A percentile compares a stretch with the other conserved stretches of the same genome.
Conservation (phyloP, 805 yeast species). For the Ogataea ramenticola region DNA sequence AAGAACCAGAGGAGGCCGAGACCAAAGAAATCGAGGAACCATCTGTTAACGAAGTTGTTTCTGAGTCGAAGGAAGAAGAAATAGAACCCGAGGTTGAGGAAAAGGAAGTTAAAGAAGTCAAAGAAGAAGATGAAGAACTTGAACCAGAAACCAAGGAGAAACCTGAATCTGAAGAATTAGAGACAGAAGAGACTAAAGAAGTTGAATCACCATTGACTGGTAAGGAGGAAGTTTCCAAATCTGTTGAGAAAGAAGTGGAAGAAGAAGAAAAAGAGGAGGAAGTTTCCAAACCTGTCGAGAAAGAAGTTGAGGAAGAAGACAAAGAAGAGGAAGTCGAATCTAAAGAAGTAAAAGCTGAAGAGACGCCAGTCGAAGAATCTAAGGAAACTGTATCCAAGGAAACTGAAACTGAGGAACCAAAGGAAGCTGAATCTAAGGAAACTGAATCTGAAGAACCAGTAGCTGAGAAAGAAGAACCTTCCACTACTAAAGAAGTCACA, state of each 20-base stretch:
- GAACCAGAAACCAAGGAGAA: background rate
- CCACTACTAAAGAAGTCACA: background rate
- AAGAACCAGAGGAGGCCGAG: background rate
- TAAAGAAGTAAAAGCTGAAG: too few species aligned
- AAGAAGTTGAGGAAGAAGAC: conserved; percentile 3
- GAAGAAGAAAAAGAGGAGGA: conserved; percentile 1
- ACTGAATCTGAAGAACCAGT: conserved; percentile 4
- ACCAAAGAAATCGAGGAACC: background rate
- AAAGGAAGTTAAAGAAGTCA: conserved; percentile 3
- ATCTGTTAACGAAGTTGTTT: background rate
- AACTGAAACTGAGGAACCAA: too few species aligned
- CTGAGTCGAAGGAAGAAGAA: background rate
- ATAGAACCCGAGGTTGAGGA: conserved; percentile 2
- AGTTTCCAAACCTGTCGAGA: background rate
- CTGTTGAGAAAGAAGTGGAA: conserved; percentile 1
- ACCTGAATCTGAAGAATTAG: background rate
- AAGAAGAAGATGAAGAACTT: conserved; percentile 1
- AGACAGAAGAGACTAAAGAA: too few species aligned
- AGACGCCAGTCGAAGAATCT: too few species aligned
- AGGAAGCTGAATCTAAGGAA: too few species aligned
- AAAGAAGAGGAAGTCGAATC: background rate
- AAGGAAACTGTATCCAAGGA: too few species aligned
- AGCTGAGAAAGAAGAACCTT: conserved; percentile 4
- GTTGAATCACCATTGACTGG: conserved; percentile 3
- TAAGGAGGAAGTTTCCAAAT: conserved; percentile 6